phyloP scores from a whole-genome alignment of 768 basidiomycete genomes.

The Mycena maculata region DNA sequence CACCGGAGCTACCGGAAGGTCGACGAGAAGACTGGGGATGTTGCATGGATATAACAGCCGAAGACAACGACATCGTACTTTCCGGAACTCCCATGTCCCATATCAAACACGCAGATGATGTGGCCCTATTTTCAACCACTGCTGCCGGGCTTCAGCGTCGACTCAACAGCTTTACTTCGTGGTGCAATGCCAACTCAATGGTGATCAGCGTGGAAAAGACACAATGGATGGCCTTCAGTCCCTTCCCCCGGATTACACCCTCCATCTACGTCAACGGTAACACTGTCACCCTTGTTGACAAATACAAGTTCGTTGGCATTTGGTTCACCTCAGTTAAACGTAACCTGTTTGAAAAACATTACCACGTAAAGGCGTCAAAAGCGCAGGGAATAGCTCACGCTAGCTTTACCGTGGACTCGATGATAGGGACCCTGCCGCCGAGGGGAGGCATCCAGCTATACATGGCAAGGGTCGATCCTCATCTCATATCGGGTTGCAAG shows the following conservation, averaged over 20 bases:
- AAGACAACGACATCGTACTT: slow-evolving; percentile 34
- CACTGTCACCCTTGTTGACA: slow-evolving; percentile 25
- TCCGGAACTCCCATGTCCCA: slow-evolving; percentile 21
- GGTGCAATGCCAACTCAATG: slow-evolving; percentile 42
- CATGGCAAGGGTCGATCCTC: slow-evolving; percentile 1
- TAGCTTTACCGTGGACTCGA: slow-evolving; percentile 6
- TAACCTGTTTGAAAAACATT: slow-evolving; percentile 4
- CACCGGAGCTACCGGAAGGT: too few species aligned
- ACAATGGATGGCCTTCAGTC: slow-evolving; percentile 37
- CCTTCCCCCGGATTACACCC: slow-evolving; percentile 13
- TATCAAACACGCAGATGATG: background rate
- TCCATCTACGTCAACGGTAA: slow-evolving; percentile 10
- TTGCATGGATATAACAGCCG: too few species aligned
- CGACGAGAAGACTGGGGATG: too few species aligned
- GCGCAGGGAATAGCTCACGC: slow-evolving; percentile 3
- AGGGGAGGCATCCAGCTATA: slow-evolving; percentile 7
- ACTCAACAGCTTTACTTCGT: slow-evolving; percentile 32
- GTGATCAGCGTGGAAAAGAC: slow-evolving; percentile 41
- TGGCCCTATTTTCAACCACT: slow-evolving; percentile 25
- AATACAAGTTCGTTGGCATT: slow-evolving; percentile 23
- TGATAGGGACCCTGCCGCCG: slow-evolving; percentile 10
- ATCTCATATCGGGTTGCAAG: slow-evolving; percentile 17
- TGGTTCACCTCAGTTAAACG: slow-evolving; percentile 18
- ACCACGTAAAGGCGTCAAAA: slow-evolving; percentile 9
- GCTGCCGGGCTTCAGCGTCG: slow-evolving; percentile 34